These are phyloP conservation scores for Talaromyces wortmannii DNA, from an alignment of 495 filamentous ascomycete species.

Conservation along the genomic window DNA sequence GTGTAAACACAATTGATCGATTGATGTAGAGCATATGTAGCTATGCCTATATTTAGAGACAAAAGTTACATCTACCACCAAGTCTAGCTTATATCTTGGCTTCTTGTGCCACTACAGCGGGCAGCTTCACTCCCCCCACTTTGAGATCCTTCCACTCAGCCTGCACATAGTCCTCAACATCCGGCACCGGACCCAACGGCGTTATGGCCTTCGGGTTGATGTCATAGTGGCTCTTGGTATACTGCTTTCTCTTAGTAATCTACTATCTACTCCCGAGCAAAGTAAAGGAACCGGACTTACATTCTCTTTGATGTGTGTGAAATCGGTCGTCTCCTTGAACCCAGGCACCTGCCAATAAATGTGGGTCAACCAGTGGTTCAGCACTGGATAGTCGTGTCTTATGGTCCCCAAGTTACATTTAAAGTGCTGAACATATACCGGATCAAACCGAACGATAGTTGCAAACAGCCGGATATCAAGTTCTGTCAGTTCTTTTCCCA, in stretches of 20 bases:
- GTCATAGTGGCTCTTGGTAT: constrained; percentile 47
- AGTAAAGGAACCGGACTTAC: constrained; percentile 14
- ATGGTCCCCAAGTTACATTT: constrained; percentile 50
- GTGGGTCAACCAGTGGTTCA: constrained; percentile 45
- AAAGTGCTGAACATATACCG: constrained; percentile 50
- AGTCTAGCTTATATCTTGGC: no score
- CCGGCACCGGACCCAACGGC: constrained; percentile 57
- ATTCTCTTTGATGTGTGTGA: constrained; percentile 55
- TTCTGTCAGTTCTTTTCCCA: constrained; percentile 41
- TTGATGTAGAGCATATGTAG: no score
- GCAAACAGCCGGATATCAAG: constrained; percentile 43
- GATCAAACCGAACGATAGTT: constrained; percentile 43
- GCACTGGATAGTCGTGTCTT: constrained; percentile 42
- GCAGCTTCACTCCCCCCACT: constrained; percentile 23
- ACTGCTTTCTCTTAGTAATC: constrained; percentile 14
- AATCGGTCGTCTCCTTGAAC: constrained; percentile 47
- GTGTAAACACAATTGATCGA: no score
- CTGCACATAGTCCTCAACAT: constrained; percentile 44
- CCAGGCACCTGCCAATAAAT: constrained; percentile 44
- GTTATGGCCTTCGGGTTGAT: constrained; percentile 59
- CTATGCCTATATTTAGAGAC: no score
- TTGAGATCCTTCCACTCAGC: constrained; percentile 27
- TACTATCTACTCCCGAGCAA: no score
- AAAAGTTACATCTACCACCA: no score
- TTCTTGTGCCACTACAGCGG: constrained; percentile 22